These are phyloP conservation scores for Solanum habrochaites DNA, from an alignment of 257 asterid species.

Conservation along the genomic window DNA sequence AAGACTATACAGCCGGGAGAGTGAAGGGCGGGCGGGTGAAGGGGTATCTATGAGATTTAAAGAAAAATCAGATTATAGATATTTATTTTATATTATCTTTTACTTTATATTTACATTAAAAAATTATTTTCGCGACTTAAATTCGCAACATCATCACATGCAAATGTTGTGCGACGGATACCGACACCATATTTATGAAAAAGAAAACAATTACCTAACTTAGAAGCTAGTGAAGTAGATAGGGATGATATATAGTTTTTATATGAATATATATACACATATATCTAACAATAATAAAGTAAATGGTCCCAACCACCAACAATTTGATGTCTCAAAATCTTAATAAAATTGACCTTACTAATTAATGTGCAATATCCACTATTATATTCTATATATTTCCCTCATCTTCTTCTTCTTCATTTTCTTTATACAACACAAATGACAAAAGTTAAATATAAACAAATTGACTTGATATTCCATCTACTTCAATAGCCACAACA, in stretches of 20 bases:
- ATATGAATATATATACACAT: not conserved
- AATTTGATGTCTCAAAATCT: not conserved
- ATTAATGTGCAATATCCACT: not conserved
- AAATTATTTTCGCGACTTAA: not conserved
- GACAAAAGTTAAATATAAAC: not conserved
- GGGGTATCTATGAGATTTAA: no score
- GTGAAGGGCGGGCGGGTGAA: no score
- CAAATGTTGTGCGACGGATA: not conserved
- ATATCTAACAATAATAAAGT: not conserved
- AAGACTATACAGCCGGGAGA: no score
- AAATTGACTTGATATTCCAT: not conserved
- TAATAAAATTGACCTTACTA: not conserved
- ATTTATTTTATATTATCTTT: no score
- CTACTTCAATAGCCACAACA: not conserved
- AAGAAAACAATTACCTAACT: not conserved
- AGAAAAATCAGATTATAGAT: not conserved
- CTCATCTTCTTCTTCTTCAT: not conserved
- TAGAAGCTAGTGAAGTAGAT: not conserved
- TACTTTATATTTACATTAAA: accelerated
- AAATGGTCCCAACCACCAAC: not conserved
- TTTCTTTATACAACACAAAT: not conserved
- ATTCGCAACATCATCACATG: not conserved
- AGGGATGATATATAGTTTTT: not conserved
- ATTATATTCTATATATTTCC: not conserved
- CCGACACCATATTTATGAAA: not conserved